Evolutionary conservation across 345 rosid species (phyloP), one percentile per base, ranked within the genome.

Genomic region (Populus davidiana): DNA sequence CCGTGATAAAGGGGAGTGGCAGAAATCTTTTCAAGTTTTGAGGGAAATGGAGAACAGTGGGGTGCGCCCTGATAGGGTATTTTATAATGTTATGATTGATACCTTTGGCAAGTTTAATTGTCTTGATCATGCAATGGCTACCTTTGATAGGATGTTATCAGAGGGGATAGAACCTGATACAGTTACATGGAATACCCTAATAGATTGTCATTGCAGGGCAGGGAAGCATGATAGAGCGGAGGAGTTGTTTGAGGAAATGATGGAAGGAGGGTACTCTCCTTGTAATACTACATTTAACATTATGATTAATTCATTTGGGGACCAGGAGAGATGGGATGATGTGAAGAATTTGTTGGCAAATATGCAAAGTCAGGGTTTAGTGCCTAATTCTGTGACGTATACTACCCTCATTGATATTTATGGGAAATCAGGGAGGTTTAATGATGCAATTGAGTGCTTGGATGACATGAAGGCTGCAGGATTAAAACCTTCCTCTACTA

Each of bases 1-100:
- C 77, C 87, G 98, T 1, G 94, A 96, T 76, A 87, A 84, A 86
- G 99, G 99, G 36, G 94, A 96, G 79, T 96, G 98, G 99, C 98
- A 96, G 74, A 92, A 85, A 85, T 82, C 97, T 1, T 96, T 96
- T 85, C 96, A 96, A 84, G 94, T 96, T 47, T 85, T 96, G 83
- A 89, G 77, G 83, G 99, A 96, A 82, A 96, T 96, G 99, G 89
- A 90, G 82, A 86, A 86, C 47, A 82, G 85, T 16, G 99, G 99
- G 31, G 93, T 96, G 56, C 83, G 79, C 38, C 98, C 99, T 0
- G 98, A 96, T 79, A 85, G 92, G 74, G 91, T 91, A 73, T 93
- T 96, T 79, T 96, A 93, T 76, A 96, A 96, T 77, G 98, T 96
- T 62, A 90, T 96, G 89, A 92, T 96, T 20, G 98, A 96, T 82